Base-by-base conservation (phyloP, 2,329 filamentous ascomycete genomes). In the Aspergillus tubingensis region DNA sequence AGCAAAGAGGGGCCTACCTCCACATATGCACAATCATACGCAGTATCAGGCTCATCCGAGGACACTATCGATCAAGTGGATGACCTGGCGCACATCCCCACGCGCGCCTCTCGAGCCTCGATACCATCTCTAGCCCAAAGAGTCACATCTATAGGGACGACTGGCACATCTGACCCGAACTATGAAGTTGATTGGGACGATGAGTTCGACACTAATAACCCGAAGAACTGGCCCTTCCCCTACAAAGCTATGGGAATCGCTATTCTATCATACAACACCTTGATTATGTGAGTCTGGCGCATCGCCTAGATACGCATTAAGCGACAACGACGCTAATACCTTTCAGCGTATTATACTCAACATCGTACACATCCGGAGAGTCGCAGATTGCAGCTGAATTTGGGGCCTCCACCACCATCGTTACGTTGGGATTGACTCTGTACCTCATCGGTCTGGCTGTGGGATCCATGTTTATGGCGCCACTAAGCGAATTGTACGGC, bases 101-200 rank as follows among this genome's bases (percentile, higher is more conserved):
- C 69, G 6, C 70, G 67, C 38, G 62, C 70, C 8, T 76, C 74
- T 19, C 67, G 68, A 21, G 56, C 65, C 8, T 76, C 76, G 10
- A 65, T 70, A 13, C 71, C 78, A 10, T 74, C 74, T 5, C 65
- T 77, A 44, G 72, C 77, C 10, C 74, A 73, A 56, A 78, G 77
- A 41, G 74, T 76, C 17, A 80, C 80, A 2, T 82, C 81, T 1
- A 69, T 78, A 32, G 76, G 76, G 8, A 82, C 80, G 5, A 78
- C 76, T 54, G 76, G 73, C 25, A 82, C 81, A 2, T 70, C 76
- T 15, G 80, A 85, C 64, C 84, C 82, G 27, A 85, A 86, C 27
- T 94, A 87, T 68, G 91, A 95, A 75, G 83, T 94, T 57, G 87
- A 89, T 68, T 92, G 91, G 72, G 83, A 85, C 15, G 84, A 85